Base-by-base conservation (phyloP, 2,329 filamentous ascomycete species). In the Aspergillus awamori region DNA sequence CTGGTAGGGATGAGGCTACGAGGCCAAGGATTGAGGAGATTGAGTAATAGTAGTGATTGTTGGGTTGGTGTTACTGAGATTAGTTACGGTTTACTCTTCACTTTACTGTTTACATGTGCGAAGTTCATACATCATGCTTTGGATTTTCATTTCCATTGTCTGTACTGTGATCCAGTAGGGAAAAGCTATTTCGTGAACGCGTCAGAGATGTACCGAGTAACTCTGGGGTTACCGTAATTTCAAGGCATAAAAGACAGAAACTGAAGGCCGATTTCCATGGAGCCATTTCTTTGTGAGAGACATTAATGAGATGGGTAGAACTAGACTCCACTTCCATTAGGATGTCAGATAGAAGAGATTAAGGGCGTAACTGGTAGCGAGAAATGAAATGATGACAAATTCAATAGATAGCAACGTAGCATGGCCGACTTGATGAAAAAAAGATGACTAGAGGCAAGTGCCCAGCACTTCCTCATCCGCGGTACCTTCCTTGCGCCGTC, bases 1-100 rank as follows among this genome's bases (percentile, higher is more conserved):
- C 70, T 66, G 68, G 66, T 2, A 62, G 51, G 26, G 60, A 56
- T 53, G 62, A 55, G n/a, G 59, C 41, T 24, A 56, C 63, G 20
- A 62, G 67, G 22, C 76, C 76, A 1, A 70, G 70, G 24, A 80
- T 80, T 55, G 76, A 80, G 58, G 78, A 80, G 65, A 78, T 80
- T 64, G 78, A 80, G 60, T 79, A 61, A 30, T 54, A 5, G 36
- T 20, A 20, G 22, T 8, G 28, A 3, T 22, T 3, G 6, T 41
- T 30, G 30, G 11, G 4, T 13, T 33, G 30, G 17, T 33, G 28
- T 33, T 30, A 4, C 3, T 51, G 26, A 17, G 8, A 3, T n/a
- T 30, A 28, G 15, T 17, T 33, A 33, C n/a, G 10, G 10, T 33
- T 33, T 28, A 15, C 10, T 17, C 13, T 15, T 33, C 5, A 5